These are phyloP conservation scores for Mortierella sp. DNA, from an alignment of 371 early-diverging fungal genomes.

Conservation along the genomic window DNA sequence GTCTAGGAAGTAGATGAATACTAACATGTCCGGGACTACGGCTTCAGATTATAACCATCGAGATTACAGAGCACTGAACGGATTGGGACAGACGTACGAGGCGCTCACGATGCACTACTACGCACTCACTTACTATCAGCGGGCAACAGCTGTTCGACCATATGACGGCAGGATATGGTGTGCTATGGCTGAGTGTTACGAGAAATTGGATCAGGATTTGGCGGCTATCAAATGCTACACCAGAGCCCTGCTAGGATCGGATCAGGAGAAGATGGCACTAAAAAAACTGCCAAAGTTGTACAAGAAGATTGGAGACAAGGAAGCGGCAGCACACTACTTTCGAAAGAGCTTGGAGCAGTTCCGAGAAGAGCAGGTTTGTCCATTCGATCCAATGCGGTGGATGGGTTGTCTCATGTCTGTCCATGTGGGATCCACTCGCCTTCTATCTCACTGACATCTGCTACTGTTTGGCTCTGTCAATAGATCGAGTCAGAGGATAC, in stretches of 20 bases:
- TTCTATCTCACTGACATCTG: neutral
- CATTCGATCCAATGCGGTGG: constrained; percentile 1
- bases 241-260: constrained; percentile 69
- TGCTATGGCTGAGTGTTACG: constrained; percentile 79
- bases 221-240: constrained; percentile 77
- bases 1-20: no score
- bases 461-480: neutral
- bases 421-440: neutral
- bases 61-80: constrained; percentile 96
- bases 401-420: neutral
- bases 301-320: constrained; percentile 61
- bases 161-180: constrained; percentile 86
- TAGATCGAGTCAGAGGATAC: constrained; percentile 62
- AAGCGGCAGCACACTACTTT: constrained; percentile 70
- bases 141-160: constrained; percentile 81
- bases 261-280: constrained; percentile 60
- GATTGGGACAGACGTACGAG: constrained; percentile 93
- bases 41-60: constrained; percentile 75
- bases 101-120: constrained; percentile 83
- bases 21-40: no score
- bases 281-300: constrained; percentile 67
- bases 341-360: constrained; percentile 60
- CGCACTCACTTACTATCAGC: constrained; percentile 86
- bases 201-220: constrained; percentile 56
- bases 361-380: constrained; percentile 55